These are phyloP conservation scores for Plasmodium coatneyi DNA, from an alignment of 169 alveolate genomes.

Conservation along the genomic window DNA sequence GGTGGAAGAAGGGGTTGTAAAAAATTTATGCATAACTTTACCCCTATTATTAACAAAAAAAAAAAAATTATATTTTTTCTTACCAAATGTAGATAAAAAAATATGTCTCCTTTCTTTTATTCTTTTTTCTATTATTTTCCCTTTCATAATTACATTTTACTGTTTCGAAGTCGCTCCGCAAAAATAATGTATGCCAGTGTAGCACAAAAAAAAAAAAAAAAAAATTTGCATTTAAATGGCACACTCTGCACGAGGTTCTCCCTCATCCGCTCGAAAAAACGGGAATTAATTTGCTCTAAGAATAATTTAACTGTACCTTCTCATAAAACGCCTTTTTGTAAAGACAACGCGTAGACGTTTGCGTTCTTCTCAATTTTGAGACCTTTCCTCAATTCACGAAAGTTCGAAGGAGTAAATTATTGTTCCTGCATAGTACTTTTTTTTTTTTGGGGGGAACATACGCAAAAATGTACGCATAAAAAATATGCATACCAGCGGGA, in stretches of 20 bases:
- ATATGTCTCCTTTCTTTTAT: background rate
- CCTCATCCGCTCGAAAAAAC: background rate
- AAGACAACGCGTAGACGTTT: background rate
- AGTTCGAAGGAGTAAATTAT: background rate
- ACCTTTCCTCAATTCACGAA: background rate
- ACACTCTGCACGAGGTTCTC: background rate
- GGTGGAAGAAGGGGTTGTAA: background rate
- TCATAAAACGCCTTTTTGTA: background rate
- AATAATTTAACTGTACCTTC: background rate
- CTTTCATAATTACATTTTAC: background rate
- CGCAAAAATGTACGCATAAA: background rate
- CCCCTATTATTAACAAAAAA: background rate
- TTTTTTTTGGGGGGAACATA: background rate
- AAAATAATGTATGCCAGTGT: background rate
- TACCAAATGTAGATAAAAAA: background rate
- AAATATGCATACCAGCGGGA: background rate
- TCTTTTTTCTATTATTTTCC: background rate
- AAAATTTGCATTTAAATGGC: background rate
- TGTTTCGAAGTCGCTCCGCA: background rate
- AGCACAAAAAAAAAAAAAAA: slow-evolving; percentile 12
- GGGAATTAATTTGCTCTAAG: background rate
- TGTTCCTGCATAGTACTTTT: background rate
- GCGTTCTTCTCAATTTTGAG: background rate
- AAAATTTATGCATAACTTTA: background rate
- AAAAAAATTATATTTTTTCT: background rate